Evolutionary conservation across 1,139 yeast species (phyloP), one percentile per base, ranked within the genome.

Genomic region (Suhomyces bribrorum): DNA sequence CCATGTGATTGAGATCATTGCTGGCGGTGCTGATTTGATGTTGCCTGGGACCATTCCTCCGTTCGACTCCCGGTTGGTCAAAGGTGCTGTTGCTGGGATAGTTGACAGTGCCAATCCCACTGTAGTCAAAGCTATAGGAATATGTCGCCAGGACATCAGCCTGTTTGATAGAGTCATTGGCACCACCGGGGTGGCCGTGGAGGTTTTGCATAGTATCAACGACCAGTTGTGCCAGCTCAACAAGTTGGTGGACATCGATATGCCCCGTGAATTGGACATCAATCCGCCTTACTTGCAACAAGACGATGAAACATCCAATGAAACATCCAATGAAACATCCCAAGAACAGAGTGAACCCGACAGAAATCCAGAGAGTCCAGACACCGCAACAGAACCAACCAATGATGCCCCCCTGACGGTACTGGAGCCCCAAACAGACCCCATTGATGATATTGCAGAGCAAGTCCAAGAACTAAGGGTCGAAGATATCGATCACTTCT

Each of bases 1-100:
- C 9, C 79, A 75, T 50, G 96, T 92, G 2, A 71, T 90, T 14
- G 59, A 66, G 35, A 77, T 77, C 40, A 62, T 89, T 20, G 66
- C 72, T 26, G 79, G 77, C 44, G 97, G 97, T 7, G 97, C 97
- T 0, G 84, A 90, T 57, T 69, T 92, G 51, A 90, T 92, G 97
- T 69, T 86, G 25, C 94, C 96, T 0, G 98, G 98, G 0, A 80
- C 92, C 3, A 69, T 86, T 5, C 86, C 88, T 0, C 96, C 96
- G 0, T 83, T 85, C 52, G 88, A 84, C 33, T 35, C 49, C 0
- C 43, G 70, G 29, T 55, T 78, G 4, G 53, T 50, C 2, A 62
- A 62, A 36, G 90, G 83, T 1, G 53, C 73, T 0, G 57, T 83
- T n/a, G 96, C 87, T 13, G 96, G 86, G 0, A 72, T 92, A 25